Evolutionary conservation across 1,139 yeast species (phyloP), one percentile per base, ranked within the genome.

Genomic region (Yamadazyma trypodendri): DNA sequence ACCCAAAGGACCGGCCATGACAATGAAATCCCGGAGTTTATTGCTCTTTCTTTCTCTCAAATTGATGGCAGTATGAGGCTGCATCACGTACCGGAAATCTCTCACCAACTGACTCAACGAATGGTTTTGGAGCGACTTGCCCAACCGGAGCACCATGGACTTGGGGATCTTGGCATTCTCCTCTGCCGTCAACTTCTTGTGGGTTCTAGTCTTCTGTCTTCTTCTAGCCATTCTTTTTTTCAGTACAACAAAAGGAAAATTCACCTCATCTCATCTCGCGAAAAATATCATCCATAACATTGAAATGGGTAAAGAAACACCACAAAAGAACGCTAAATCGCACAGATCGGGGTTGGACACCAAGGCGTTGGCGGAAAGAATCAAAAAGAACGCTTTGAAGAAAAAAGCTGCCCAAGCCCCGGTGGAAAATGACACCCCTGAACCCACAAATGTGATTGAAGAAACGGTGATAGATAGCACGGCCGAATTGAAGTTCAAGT

Each of bases 1-100:
- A 25, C 96, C 96, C 37, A 92, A 70, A 7, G 98, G 97, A 4
- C 98, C 98, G 27, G 97, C 89, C 97, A 92, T 90, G 16, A 89
- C 96, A 14, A 90, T 77, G 53, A 86, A 92, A 63, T 92, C 98
- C 60, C 84, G 85, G 48, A 92, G 71, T 55, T 81, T 84, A 60
- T 94, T 94, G 32, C 87, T 72, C 60, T 87, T 87, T 37, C 97
- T 72, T 63, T 94, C 98, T 49, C 83, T 75, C 45, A 94, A 74
- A 50, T 81, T 84, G 51, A 88, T 80, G 13, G 97, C 97, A 4
- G 99, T 92, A 54, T 92, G 95, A 20, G 99, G 99, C 58, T 88
- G 94, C 97, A 92, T 89, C 46, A 88, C 79, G 46, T 77, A 78
- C 57, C 99, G 77, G 61, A 90, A 81, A 60, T 92, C 99, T 46